These are phyloP conservation scores for Phylloporus rhodoxanthus DNA, from an alignment of 768 basidiomycete genomes.

Conservation along the genomic window DNA sequence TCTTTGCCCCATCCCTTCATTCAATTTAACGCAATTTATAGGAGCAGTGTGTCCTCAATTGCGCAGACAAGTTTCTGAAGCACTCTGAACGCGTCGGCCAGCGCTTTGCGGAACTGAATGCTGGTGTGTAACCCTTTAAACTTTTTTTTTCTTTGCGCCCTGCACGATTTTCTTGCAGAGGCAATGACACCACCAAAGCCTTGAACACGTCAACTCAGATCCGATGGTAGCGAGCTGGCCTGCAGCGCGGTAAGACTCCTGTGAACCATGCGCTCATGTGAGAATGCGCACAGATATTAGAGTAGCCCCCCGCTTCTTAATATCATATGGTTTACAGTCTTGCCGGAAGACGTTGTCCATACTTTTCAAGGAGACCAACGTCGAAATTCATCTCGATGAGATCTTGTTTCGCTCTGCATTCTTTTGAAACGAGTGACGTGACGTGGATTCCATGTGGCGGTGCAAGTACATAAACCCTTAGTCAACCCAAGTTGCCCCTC, in stretches of 20 bases:
- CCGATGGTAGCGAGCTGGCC: constrained; percentile 4
- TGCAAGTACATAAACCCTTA: no score
- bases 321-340: constrained; percentile 8
- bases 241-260: constrained; percentile 10
- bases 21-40: constrained; percentile 30
- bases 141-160: background rate
- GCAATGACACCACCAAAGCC: constrained; percentile 29
- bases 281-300: constrained; percentile 15
- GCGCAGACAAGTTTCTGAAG: constrained; percentile 96
- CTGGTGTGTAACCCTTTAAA: constrained; percentile 50
- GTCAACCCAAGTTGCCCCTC: background rate
- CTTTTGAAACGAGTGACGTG: no score
- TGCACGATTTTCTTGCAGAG: constrained; percentile 18
- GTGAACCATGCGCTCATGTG: constrained; percentile 10
- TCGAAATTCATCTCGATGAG: no score
- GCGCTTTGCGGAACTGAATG: constrained; percentile 87
- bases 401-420: no score
- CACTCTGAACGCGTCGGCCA: constrained; percentile 92
- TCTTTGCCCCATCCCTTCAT: background rate
- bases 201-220: constrained; percentile 13
- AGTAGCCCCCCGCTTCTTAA: constrained; percentile 12
- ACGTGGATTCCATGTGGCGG: background rate
- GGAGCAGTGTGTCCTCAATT: constrained; percentile 89
- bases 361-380: no score
- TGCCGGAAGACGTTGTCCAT: no score